Evolutionary conservation across 2,329 filamentous ascomycete genomes (phyloP).

Genomic region (Colletotrichum falcatum): DNA sequence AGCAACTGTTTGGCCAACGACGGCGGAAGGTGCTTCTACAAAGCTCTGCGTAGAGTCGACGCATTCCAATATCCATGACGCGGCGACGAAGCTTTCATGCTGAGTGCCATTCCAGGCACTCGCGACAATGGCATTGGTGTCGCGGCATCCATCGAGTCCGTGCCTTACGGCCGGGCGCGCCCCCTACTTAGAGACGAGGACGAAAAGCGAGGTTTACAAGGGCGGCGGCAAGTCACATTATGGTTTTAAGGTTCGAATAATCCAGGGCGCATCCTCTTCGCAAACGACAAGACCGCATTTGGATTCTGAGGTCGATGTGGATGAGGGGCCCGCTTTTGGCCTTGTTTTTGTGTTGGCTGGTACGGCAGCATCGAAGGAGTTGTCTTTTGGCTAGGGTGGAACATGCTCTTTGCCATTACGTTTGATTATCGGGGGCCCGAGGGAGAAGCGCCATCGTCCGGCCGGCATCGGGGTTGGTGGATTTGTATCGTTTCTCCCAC

Average conservation of each 20-base stretch:
- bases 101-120: neutral
- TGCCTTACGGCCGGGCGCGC: constrained; percentile 14
- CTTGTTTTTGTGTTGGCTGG: constrained; percentile 29
- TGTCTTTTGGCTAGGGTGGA: constrained; percentile 3
- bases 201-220: constrained; percentile 17
- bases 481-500: constrained; percentile 14
- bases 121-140: constrained; percentile 5
- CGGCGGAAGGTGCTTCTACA: neutral
- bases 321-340: constrained; percentile 20
- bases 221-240: constrained; percentile 10
- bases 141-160: constrained; percentile 4
- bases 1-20: neutral
- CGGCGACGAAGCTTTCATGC: constrained; percentile 2
- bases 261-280: constrained; percentile 10
- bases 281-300: constrained; percentile 4
- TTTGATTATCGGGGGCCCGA: constrained; percentile 4
- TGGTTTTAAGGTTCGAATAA: constrained; percentile 17
- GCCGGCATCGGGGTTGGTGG: neutral
- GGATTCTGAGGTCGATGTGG: constrained; percentile 11
- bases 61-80: neutral
- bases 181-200: neutral
- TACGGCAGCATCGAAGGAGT: constrained; percentile 30
- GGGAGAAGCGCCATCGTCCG: constrained; percentile 4
- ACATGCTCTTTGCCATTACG: constrained; percentile 6
- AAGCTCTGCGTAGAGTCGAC: neutral